phyloP scores from a whole-genome alignment of 2,329 filamentous ascomycete genomes.

The Phyllosticta citribraziliensis region DNA sequence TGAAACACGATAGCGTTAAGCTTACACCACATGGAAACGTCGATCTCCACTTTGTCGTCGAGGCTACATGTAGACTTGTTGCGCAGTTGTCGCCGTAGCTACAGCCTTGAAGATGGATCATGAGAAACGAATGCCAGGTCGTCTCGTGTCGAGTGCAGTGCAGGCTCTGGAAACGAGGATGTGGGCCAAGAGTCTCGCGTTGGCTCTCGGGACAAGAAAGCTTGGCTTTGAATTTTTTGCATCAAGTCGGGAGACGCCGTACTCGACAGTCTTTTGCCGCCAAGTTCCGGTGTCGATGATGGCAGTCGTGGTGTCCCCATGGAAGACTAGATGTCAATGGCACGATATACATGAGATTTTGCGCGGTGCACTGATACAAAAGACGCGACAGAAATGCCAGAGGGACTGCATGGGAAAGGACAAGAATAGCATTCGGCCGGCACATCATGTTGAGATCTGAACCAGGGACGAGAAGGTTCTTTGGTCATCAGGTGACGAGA shows the following conservation, averaged over 20 bases:
- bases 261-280: neutral
- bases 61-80: neutral
- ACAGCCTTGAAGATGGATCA: neutral
- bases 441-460: neutral
- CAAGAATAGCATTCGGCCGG: neutral
- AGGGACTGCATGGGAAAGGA: neutral
- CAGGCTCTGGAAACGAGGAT: neutral
- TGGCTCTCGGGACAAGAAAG: neutral
- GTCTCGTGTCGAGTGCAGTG: neutral
- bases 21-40: neutral
- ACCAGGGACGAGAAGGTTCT: neutral
- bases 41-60: neutral
- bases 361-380: neutral
- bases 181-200: neutral
- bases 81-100: neutral
- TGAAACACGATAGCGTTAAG: neutral
- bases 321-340: neutral
- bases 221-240: neutral
- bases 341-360: neutral
- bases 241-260: neutral
- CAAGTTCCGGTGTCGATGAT: neutral
- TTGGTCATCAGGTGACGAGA: neutral
- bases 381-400: neutral
- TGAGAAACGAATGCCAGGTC: neutral
- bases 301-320: neutral